Evolutionary conservation across 2,329 filamentous ascomycete species (phyloP).

Genomic region (Rhynchosporium secalis): DNA sequence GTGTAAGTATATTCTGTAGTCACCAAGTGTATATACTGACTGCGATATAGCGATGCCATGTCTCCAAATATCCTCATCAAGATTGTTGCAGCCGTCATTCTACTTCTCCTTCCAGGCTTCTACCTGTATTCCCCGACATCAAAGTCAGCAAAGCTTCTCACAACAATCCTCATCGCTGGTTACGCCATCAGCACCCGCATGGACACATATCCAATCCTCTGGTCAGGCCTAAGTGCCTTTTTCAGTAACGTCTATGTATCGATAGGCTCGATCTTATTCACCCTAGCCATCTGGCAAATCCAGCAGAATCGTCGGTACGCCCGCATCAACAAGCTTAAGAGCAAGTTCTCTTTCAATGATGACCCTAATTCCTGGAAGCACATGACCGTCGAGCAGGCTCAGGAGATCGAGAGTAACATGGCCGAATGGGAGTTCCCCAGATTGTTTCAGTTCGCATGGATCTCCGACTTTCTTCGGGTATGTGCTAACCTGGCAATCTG

Average conservation of each 20-base stretch:
- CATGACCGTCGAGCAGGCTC: conserved; percentile 22
- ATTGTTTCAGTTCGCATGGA: conserved; percentile 23
- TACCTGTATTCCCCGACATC: conserved; percentile 19
- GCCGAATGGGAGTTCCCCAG: conserved; percentile 25
- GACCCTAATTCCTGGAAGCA: conserved; percentile 12
- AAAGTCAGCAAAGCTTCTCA: conserved; percentile 4
- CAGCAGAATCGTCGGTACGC: conserved; percentile 17
- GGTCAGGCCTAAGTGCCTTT: background rate
- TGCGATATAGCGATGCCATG: background rate
- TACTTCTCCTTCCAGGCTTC: conserved; percentile 16
- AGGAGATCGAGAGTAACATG: conserved; percentile 24
- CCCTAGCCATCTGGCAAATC: background rate
- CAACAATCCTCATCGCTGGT: background rate
- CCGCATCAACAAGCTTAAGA: conserved; percentile 17
- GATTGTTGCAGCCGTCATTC: background rate
- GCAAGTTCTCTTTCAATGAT: conserved; percentile 20
- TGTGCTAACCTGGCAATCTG: background rate
- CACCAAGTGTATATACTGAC: background rate
- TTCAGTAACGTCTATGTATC: background rate
- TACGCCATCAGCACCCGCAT: background rate
- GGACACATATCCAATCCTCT: background rate
- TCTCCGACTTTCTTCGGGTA: conserved; percentile 25
- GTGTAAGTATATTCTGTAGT: background rate
- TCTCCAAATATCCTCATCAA: background rate
- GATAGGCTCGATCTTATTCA: background rate